phyloP scores from a whole-genome alignment of 2,329 filamentous ascomycete genomes.

The Neoarthrinium moseri region DNA sequence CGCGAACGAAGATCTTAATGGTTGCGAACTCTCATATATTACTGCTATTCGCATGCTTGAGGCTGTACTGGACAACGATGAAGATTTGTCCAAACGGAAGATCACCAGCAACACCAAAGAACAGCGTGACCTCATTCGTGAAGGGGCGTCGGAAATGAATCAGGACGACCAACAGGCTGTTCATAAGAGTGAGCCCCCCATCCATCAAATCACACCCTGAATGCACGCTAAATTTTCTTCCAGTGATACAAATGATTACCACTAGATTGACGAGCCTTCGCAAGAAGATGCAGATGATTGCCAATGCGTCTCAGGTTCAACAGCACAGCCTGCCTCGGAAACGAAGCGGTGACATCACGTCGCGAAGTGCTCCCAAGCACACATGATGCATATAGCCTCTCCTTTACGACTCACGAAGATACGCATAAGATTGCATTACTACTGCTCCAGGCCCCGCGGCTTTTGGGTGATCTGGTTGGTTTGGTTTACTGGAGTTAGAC shows the following conservation, averaged over 20 bases:
- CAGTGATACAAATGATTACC: conserved; percentile 64
- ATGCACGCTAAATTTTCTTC: conserved; percentile 25
- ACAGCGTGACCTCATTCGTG: conserved; percentile 38
- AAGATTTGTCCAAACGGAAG: conserved; percentile 44
- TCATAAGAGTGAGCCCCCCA: conserved; percentile 62
- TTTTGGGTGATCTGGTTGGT: too few relatives aligned
- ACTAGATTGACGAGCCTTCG: conserved; percentile 54
- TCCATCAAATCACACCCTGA: not conserved
- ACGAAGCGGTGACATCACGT: conserved; percentile 55
- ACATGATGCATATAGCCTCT: not conserved
- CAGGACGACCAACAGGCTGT: conserved; percentile 72
- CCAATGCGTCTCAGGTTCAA: conserved; percentile 53
- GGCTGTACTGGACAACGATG: conserved; percentile 86
- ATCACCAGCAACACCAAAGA: conserved; percentile 38
- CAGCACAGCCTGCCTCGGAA: conserved; percentile 42
- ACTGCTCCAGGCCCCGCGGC: conserved; percentile 26
- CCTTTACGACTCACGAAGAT: conserved; percentile 30
- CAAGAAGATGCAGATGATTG: conserved; percentile 62
- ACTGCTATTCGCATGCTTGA: conserved; percentile 95
- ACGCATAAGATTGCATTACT: conserved; percentile 31
- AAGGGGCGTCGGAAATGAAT: conserved; percentile 53
- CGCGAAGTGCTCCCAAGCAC: conserved; percentile 50
- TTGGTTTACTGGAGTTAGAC: too few relatives aligned
- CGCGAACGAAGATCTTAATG: conserved; percentile 80
- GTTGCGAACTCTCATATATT: conserved; percentile 89